phyloP scores from a whole-genome alignment of 805 yeast species.

The Saccharomycopsis selenospora region DNA sequence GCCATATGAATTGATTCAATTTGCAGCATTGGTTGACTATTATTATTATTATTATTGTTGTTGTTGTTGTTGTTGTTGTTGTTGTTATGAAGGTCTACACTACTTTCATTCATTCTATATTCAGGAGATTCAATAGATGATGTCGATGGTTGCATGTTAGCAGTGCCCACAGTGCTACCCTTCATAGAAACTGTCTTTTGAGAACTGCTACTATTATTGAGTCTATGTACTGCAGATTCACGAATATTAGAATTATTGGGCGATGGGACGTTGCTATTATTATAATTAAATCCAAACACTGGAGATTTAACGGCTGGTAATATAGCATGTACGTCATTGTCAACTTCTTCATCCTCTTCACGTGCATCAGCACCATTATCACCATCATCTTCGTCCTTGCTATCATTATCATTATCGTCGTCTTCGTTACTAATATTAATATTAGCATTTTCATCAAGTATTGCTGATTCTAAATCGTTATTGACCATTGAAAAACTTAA shows the following conservation, averaged over 20 bases:
- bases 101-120: too few species aligned
- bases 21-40: too few species aligned
- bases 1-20: too few species aligned
- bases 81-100: too few species aligned
- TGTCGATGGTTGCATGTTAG: too few species aligned
- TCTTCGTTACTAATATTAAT: conserved; percentile 1
- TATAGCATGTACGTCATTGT: not conserved
- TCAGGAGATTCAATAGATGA: too few species aligned
- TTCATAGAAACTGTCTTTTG: not conserved
- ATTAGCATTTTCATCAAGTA: too few species aligned
- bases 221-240: not conserved
- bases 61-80: too few species aligned
- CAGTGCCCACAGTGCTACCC: too few species aligned
- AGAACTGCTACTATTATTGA: not conserved
- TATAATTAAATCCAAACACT: not conserved
- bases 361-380: not conserved
- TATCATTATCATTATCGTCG: conserved; percentile 1
- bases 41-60: too few species aligned
- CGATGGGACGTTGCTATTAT: not conserved
- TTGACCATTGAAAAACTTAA: conserved; percentile 1
- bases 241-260: conserved; percentile 1
- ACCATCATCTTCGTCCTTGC: not conserved
- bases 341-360: not conserved
- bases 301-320: not conserved
- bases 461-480: too few species aligned